phyloP scores from a whole-genome alignment of 768 basidiomycete species.

The Daedaleopsis nitida region DNA sequence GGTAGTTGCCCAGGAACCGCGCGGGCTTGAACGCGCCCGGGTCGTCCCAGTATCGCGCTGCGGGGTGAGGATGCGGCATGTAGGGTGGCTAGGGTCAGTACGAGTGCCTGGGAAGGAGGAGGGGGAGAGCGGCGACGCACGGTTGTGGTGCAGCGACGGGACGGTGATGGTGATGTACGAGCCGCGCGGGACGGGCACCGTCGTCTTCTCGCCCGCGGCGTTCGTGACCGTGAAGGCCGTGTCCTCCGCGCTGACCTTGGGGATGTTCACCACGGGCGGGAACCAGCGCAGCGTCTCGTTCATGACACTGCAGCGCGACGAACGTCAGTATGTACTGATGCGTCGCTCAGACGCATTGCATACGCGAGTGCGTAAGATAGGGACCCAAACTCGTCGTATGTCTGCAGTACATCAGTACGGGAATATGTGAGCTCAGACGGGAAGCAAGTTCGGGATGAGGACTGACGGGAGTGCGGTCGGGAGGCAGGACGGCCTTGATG shows the following conservation, averaged over 20 bases:
- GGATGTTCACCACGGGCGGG: conserved; percentile 30
- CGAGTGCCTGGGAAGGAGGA: background rate
- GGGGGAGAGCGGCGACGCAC: conserved; percentile 21
- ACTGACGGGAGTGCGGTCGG: conserved; percentile 31
- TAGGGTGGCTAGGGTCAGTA: no score
- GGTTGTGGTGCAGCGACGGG: conserved; percentile 36
- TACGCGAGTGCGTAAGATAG: conserved; percentile 28
- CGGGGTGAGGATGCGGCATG: background rate
- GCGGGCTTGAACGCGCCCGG: conserved; percentile 39
- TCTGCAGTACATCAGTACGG: conserved; percentile 15
- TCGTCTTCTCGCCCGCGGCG: conserved; percentile 27
- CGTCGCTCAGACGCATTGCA: conserved; percentile 5
- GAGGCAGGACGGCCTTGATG: conserved; percentile 28
- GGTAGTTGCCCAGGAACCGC: conserved; percentile 56
- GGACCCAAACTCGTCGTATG: conserved; percentile 31
- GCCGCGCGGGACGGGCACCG: conserved; percentile 31
- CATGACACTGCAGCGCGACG: conserved; percentile 26
- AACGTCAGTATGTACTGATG: background rate
- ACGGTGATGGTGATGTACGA: conserved; percentile 28
- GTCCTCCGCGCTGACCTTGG: conserved; percentile 32
- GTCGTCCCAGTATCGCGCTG: conserved; percentile 43
- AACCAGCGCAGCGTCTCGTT: conserved; percentile 38
- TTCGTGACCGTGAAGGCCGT: conserved; percentile 28
- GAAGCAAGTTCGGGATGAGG: no score
- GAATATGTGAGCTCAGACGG: background rate